Percentiles rank a stretch among this genome's conserved stretches.
phyloP scores from a whole-genome alignment of 2,329 filamentous ascomycete species.

The Colletotrichum tanaceti region DNA sequence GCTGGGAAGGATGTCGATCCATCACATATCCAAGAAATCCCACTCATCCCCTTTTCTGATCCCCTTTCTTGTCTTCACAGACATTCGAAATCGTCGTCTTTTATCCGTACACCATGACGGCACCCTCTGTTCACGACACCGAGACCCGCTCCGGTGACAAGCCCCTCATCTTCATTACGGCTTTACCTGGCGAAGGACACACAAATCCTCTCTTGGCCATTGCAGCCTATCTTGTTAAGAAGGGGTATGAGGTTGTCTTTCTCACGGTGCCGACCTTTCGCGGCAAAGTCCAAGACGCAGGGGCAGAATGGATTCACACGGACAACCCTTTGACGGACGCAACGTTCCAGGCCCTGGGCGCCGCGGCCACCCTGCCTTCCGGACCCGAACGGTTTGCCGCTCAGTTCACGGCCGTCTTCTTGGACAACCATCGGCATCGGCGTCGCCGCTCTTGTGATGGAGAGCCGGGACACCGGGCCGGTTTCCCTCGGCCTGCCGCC shows the following conservation, averaged over 20 bases:
- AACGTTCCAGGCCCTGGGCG: not conserved
- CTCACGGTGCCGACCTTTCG: constrained; percentile 48
- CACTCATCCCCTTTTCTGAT: not conserved
- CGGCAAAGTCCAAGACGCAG: constrained; percentile 47
- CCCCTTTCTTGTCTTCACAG: too few species aligned
- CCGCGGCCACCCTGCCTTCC: constrained; percentile 27
- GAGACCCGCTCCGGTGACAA: not conserved
- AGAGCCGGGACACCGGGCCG: constrained; percentile 49
- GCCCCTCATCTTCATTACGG: constrained; percentile 43
- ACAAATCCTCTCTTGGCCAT: constrained; percentile 45
- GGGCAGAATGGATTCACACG: constrained; percentile 49
- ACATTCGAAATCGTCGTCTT: too few species aligned
- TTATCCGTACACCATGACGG: constrained; percentile 22
- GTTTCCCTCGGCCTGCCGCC: constrained; percentile 48
- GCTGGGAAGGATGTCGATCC: too few species aligned
- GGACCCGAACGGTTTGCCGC: constrained; percentile 29
- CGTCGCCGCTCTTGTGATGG: constrained; percentile 46
- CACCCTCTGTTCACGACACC: not conserved
- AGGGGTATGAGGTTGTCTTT: constrained; percentile 54
- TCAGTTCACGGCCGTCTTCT: constrained; percentile 37
- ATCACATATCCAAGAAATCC: not conserved
- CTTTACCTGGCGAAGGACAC: constrained; percentile 43
- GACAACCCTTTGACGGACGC: constrained; percentile 18
- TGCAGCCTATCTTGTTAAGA: constrained; percentile 47
- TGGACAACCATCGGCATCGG: constrained; percentile 48